Evolutionary conservation across 2,329 filamentous ascomycete species (phyloP).

Genomic region (Talaromyces sp.): DNA sequence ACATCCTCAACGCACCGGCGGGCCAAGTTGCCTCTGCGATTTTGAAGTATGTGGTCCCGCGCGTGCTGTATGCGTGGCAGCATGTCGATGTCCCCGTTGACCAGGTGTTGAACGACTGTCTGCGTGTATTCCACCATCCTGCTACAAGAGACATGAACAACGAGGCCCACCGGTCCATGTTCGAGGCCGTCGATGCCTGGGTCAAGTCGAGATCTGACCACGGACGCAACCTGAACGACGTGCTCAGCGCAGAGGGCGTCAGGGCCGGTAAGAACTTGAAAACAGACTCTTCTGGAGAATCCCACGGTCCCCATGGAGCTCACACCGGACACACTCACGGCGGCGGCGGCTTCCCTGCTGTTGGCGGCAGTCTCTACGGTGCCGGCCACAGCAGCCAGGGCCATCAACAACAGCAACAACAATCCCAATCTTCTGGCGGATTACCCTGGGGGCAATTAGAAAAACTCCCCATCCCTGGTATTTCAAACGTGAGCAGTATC

Average conservation of each 20-base stretch:
- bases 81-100: conserved; percentile 77
- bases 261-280: conserved; percentile 75
- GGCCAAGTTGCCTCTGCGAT: conserved; percentile 69
- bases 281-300: conserved; percentile 20
- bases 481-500: conserved; percentile 33
- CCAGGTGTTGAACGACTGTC: conserved; percentile 75
- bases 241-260: conserved; percentile 82
- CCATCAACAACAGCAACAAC: conserved; percentile 21
- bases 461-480: conserved; percentile 32
- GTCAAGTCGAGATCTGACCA: conserved; percentile 64
- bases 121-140: conserved; percentile 86
- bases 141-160: conserved; percentile 69
- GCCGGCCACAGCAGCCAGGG: conserved; percentile 16
- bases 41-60: conserved; percentile 80
- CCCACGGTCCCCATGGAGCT: conserved; percentile 21
- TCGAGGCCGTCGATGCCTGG: conserved; percentile 78
- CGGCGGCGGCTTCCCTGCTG: conserved; percentile 21
- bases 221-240: conserved; percentile 61
- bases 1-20: conserved; percentile 72
- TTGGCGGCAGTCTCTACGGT: conserved; percentile 15
- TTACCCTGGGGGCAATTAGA: conserved; percentile 28
- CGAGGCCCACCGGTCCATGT: conserved; percentile 87
- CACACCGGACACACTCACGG: conserved; percentile 28
- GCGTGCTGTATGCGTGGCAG: conserved; percentile 89
- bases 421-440: conserved; percentile 17